Percentiles rank a stretch among this genome's conserved stretches.
phyloP scores from a whole-genome alignment of 805 yeast species.

The Wickerhamomyces xylosicus region DNA sequence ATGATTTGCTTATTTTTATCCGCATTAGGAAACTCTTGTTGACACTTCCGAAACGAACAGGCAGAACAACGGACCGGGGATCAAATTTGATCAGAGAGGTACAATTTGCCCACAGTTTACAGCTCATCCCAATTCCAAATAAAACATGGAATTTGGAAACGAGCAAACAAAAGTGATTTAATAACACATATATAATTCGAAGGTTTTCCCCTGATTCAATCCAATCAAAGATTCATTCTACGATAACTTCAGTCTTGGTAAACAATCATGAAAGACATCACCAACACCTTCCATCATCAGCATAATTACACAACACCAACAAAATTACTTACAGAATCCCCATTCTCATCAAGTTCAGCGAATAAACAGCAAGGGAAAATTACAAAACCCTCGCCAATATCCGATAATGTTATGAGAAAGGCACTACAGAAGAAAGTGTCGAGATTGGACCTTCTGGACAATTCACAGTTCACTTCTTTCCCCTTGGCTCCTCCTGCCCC shows the following conservation, averaged over 20 bases:
- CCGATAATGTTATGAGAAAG: not conserved
- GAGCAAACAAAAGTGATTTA: too few species aligned
- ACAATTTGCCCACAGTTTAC: too few species aligned
- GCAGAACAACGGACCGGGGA: too few species aligned
- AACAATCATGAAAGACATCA: not conserved
- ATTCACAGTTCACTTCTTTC: conserved; percentile 26
- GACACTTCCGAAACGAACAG: too few species aligned
- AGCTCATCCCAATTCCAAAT: too few species aligned
- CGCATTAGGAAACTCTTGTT: too few species aligned
- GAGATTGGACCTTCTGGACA: conserved; percentile 28
- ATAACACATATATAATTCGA: too few species aligned
- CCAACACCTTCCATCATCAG: not conserved
- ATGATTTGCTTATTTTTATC: too few species aligned
- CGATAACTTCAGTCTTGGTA: not conserved
- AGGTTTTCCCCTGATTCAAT: too few species aligned
- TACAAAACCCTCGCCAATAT: not conserved
- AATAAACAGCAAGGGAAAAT: not conserved
- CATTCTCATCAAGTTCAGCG: not conserved
- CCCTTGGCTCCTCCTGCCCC: conserved; percentile 24
- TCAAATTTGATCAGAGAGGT: too few species aligned
- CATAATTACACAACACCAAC: not conserved
- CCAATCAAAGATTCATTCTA: too few species aligned
- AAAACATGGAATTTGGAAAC: too few species aligned
- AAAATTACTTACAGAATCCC: not conserved
- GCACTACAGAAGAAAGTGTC: conserved; percentile 15